A percentile compares a stretch with the other conserved stretches of the same genome.
phyloP scores from a whole-genome alignment of 2,329 filamentous ascomycete genomes.

The Trichoderma citrinoviride region DNA sequence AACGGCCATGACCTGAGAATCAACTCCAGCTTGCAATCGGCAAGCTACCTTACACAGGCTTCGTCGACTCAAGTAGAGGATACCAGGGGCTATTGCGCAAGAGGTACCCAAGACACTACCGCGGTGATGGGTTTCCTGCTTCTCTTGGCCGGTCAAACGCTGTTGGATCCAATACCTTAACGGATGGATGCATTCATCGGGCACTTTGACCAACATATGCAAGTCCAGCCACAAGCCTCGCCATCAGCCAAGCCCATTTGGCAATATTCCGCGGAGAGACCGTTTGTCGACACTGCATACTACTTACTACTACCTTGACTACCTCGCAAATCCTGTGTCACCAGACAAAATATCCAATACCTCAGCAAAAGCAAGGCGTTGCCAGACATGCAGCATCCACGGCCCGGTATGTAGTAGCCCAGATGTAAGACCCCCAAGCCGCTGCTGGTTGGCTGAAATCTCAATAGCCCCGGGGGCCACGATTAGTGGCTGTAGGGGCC shows the following conservation, averaged over 20 bases:
- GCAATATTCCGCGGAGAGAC: too few relatives aligned
- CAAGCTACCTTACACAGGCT: too few relatives aligned
- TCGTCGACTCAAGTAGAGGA: neutral
- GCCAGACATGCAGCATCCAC: neutral
- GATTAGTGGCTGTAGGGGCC: neutral
- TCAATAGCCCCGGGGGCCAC: too few relatives aligned
- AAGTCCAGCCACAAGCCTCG: neutral
- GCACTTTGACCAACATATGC: neutral
- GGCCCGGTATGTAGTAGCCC: neutral
- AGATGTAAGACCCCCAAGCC: neutral
- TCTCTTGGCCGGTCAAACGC: neutral
- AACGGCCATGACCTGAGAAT: too few relatives aligned
- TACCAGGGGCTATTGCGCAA: constrained; percentile 3
- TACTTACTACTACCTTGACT: too few relatives aligned
- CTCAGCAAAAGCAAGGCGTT: neutral
- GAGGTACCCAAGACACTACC: constrained; percentile 15
- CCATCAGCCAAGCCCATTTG: neutral
- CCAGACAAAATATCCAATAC: too few relatives aligned
- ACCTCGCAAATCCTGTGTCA: too few relatives aligned
- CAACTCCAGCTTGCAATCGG: too few relatives aligned
- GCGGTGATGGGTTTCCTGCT: constrained; percentile 2
- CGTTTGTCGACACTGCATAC: too few relatives aligned
- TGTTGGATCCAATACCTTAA: neutral
- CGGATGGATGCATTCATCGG: neutral
- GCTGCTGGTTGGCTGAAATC: too few relatives aligned